Percentiles rank a stretch among this genome's conserved stretches.
Conservation (phyloP, 306 rosid species). For the Sechiopsis laciniata region DNA sequence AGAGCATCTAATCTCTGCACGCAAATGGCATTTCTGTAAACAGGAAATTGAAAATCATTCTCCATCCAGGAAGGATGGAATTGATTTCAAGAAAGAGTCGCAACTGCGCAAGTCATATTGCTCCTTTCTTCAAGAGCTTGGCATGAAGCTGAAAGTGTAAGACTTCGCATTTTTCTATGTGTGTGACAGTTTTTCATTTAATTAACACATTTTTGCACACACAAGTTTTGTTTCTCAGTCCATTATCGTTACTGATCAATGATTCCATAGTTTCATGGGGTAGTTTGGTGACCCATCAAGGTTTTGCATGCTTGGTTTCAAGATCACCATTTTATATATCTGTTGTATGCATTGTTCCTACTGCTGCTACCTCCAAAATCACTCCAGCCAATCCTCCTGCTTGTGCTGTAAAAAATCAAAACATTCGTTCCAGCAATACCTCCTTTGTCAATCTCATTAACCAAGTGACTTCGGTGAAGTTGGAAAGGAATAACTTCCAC, state of each 20-base stretch:
- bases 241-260: constrained; percentile 1
- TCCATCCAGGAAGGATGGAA: constrained; percentile 47
- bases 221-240: not conserved
- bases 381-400: no score
- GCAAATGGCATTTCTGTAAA: constrained; percentile 35
- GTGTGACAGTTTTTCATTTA: not conserved
- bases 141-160: constrained; percentile 47
- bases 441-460: no score
- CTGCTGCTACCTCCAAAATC: no score
- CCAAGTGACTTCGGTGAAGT: no score
- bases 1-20: constrained; percentile 22
- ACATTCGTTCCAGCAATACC: no score
- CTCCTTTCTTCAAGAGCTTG: constrained; percentile 41
- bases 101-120: constrained; percentile 41
- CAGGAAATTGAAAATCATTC: constrained; percentile 39
- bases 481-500: no score
- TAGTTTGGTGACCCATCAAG: no score
- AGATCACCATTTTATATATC: not conserved
- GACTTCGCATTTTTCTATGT: not conserved
- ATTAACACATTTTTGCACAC: not conserved
- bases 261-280: constrained; percentile 10
- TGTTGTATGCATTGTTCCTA: not conserved
- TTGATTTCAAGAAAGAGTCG: constrained; percentile 33
- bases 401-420: no score
- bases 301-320: not conserved